These are phyloP conservation scores for Fusarium sp. DNA, from an alignment of 2,329 filamentous ascomycete genomes.

Conservation along the genomic window DNA sequence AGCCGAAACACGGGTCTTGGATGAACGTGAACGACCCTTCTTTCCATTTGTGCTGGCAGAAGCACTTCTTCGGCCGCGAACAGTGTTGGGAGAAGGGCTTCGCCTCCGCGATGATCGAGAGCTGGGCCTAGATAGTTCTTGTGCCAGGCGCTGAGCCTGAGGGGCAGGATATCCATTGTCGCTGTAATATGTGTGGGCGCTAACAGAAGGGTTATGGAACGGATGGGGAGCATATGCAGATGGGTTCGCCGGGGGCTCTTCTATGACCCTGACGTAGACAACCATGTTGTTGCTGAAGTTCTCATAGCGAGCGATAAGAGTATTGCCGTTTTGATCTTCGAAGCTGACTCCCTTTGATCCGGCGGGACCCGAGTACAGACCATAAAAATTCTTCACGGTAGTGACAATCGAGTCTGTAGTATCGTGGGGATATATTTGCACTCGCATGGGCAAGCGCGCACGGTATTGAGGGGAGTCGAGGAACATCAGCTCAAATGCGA, in stretches of 20 bases:
- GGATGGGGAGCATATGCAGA: conserved; percentile 65
- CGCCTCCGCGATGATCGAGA: conserved; percentile 81
- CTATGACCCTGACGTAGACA: conserved; percentile 90
- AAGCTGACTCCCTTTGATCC: conserved; percentile 90
- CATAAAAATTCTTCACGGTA: conserved; percentile 99
- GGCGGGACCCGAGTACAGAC: conserved; percentile 82
- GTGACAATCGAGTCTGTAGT: conserved; percentile 97
- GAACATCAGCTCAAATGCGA: conserved; percentile 83
- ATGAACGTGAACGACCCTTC: conserved; percentile 76
- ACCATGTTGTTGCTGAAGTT: conserved; percentile 94
- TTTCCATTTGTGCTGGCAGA: conserved; percentile 75
- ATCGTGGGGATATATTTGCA: conserved; percentile 95
- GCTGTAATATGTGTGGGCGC: conserved; percentile 66
- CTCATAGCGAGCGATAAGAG: conserved; percentile 94
- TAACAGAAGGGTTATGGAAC: conserved; percentile 66
- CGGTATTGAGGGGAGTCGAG: conserved; percentile 75
- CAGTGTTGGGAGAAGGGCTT: conserved; percentile 80
- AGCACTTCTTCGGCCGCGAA: conserved; percentile 79
- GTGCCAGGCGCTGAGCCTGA: conserved; percentile 64
- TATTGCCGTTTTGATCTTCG: conserved; percentile 89
- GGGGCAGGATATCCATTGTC: conserved; percentile 66
- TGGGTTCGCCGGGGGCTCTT: conserved; percentile 64
- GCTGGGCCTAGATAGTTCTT: conserved; percentile 74
- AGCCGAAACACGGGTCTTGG: conserved; percentile 73
- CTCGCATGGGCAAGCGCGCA: conserved; percentile 84